Conservation (phyloP, 1,139 yeast species). For the Yamadazyma sp. region DNA sequence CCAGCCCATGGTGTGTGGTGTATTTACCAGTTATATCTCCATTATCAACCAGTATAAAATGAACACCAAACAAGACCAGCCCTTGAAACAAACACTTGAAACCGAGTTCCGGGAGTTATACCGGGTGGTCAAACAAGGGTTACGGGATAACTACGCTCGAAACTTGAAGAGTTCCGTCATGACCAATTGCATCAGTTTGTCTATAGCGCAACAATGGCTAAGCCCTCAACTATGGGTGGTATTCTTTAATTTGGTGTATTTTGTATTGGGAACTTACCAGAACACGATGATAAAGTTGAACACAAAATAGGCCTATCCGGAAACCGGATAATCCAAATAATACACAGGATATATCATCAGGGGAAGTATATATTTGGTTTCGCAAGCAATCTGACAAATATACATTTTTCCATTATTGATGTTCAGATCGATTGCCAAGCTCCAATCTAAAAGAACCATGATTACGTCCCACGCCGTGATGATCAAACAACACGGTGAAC, state of each 20-base stretch:
- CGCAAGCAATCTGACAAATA: not conserved
- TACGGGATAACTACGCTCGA: conserved; percentile 51
- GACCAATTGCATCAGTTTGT: conserved; percentile 61
- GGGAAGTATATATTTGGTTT: no score
- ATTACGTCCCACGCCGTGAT: conserved; percentile 59
- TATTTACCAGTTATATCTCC: conserved; percentile 57
- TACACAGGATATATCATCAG: no score
- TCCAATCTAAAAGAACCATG: conserved; percentile 29
- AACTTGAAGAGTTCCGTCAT: conserved; percentile 66
- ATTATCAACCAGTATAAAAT: conserved; percentile 37
- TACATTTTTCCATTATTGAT: not conserved
- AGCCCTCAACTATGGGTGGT: conserved; percentile 83
- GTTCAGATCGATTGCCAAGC: not conserved
- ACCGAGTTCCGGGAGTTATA: not conserved
- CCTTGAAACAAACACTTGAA: not conserved
- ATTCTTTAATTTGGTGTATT: conserved; percentile 72
- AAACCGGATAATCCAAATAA: no score
- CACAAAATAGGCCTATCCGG: not conserved
- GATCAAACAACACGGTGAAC: conserved; percentile 60
- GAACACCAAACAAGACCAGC: not conserved
- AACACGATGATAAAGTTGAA: conserved; percentile 60
- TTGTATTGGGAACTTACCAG: conserved; percentile 74
- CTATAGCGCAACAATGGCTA: conserved; percentile 72
- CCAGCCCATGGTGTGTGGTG: conserved; percentile 61
- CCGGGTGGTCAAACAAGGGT: conserved; percentile 24